Evolutionary conservation across 2,329 filamentous ascomycete genomes (phyloP).

Genomic region (Fonsecaea nubica): DNA sequence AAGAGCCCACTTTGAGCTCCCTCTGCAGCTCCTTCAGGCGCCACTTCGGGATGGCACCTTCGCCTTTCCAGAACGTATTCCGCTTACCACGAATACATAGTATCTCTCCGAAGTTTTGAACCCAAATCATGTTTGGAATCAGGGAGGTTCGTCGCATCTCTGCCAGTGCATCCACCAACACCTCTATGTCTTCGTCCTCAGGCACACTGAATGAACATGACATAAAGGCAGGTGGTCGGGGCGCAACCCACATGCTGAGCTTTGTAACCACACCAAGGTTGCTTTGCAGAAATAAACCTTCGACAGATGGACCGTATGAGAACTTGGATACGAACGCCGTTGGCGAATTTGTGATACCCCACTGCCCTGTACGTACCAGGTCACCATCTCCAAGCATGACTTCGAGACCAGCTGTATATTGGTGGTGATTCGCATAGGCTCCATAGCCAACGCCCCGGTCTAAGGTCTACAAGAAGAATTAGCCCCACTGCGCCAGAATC

Average conservation of each 20-base stretch:
- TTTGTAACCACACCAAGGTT: conserved; percentile 38
- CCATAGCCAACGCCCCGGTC: conserved; percentile 49
- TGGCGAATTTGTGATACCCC: conserved; percentile 30
- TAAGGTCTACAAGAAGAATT: conserved; percentile 41
- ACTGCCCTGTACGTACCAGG: conserved; percentile 51
- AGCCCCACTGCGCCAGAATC: too few species aligned
- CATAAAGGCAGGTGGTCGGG: conserved; percentile 40
- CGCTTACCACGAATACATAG: not conserved
- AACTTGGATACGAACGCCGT: conserved; percentile 1
- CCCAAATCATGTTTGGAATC: too few species aligned
- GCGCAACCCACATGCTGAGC: conserved; percentile 31
- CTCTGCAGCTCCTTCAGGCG: not conserved
- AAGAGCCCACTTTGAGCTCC: not conserved
- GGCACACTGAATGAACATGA: conserved; percentile 45
- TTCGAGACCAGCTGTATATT: conserved; percentile 53
- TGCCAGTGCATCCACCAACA: not conserved
- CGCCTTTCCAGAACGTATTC: not conserved
- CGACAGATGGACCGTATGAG: conserved; percentile 15
- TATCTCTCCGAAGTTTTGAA: too few species aligned
- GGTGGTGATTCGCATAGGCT: conserved; percentile 52
- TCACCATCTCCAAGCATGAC: conserved; percentile 50
- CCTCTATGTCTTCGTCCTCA: not conserved
- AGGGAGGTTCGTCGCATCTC: not conserved
- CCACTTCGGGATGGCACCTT: not conserved
- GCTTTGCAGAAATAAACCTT: conserved; percentile 34